Conservation (phyloP, 1,284 basidiomycete genomes). For the Exsudoporus floridanus region DNA sequence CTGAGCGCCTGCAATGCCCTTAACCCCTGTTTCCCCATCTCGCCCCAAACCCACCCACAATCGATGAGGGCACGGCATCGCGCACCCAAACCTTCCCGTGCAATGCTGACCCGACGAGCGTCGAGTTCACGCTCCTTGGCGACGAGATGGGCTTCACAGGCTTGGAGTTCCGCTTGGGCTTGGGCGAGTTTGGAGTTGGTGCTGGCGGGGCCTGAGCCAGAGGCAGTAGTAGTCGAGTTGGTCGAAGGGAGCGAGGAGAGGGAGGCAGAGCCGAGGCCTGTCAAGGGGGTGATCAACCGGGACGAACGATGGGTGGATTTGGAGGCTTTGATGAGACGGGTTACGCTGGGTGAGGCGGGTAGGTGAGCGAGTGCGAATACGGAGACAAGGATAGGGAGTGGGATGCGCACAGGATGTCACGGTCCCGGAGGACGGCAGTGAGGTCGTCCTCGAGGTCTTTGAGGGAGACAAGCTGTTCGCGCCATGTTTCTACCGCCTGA, state of each 20-base stretch:
- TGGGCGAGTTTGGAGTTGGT: constrained; percentile 53
- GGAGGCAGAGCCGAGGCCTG: constrained; percentile 35
- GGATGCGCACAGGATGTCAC: constrained; percentile 69
- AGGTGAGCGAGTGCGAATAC: neutral
- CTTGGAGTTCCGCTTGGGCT: constrained; percentile 73
- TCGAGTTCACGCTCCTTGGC: constrained; percentile 64
- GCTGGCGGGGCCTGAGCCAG: constrained; percentile 8
- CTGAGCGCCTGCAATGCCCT: constrained; percentile 38
- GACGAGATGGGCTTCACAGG: constrained; percentile 71
- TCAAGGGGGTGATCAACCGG: constrained; percentile 28
- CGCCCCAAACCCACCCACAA: constrained; percentile 64
- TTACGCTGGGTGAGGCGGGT: constrained; percentile 48
- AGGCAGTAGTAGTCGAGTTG: constrained; percentile 31
- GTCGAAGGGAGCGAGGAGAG: constrained; percentile 37
- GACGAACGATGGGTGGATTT: constrained; percentile 44
- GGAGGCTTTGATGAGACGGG: constrained; percentile 72
- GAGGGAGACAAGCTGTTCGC: constrained; percentile 46
- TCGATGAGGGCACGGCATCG: constrained; percentile 64
- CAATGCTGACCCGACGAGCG: constrained; percentile 46
- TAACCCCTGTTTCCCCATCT: constrained; percentile 60
- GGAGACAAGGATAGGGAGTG: neutral
- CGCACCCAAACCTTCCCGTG: constrained; percentile 59
- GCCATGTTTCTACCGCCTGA: constrained; percentile 61
- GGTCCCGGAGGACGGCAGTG: constrained; percentile 62
- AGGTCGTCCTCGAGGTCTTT: constrained; percentile 69